Evolutionary conservation across 2,329 filamentous ascomycete species (phyloP), one percentile per base, ranked within the genome.

Genomic region (Anthostomella pinea): DNA sequence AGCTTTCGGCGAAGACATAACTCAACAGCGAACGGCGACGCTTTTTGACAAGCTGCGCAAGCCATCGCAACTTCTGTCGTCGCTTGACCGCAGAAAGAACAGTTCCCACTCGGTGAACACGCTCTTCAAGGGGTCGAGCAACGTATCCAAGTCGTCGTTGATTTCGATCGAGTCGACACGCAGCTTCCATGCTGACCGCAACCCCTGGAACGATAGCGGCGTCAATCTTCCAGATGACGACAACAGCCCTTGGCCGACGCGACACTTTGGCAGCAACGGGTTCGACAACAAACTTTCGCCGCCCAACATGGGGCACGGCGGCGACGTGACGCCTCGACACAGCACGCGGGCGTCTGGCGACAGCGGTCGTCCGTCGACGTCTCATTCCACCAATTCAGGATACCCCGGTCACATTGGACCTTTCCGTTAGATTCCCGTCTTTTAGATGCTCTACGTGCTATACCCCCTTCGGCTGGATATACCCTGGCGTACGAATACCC

Each of bases 171-270:
- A 97, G 67, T 96, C 90, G 31, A 89, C 89, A 22, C 86, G 91
- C 60, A 95, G 89, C 69, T 83, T 83, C 64, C 82, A 83, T 47
- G 88, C 88, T 52, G 94, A 95, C 64, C 86, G 90, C 65, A 95
- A 96, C 67, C 90, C 90, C 45, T 97, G 91, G 91, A 96, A 96
- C 63, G 91, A 97, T 63, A 95, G 88, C 58, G 91, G 90, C 55
- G 89, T 96, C 59, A 96, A 96, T 62, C 80, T 96, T 51, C 75
- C 86, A 46, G 91, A 96, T 56, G 88, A 95, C 48, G 89, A 96
- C 52, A 68, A 60, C 49, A 78, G 79, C 61, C 74, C 75, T 24
- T 83, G 79, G 79, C 66, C 73, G 34, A 67, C 67, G 33, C 78
- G 79, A 48, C 78, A 79, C 52, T 77, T 82, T 52, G 75, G 77